phyloP scores from a whole-genome alignment of 2,329 filamentous ascomycete species.

The Fusarium sp. region DNA sequence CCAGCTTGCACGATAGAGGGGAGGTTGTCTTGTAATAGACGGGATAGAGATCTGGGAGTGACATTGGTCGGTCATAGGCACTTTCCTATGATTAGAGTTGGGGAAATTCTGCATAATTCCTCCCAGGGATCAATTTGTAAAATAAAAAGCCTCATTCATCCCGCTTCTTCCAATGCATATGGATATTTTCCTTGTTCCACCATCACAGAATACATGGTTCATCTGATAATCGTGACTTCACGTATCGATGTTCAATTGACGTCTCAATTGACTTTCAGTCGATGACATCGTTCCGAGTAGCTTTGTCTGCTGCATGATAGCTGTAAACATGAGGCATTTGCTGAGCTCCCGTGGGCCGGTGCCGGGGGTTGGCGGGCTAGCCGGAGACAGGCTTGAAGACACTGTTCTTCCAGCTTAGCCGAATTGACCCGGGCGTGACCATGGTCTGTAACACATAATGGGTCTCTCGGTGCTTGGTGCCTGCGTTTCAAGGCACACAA shows the following conservation, averaged over 20 bases:
- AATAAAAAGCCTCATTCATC: constrained; percentile 56
- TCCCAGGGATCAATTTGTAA: constrained; percentile 53
- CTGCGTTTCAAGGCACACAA: constrained; percentile 44
- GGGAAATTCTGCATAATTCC: constrained; percentile 47
- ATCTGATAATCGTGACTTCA: constrained; percentile 4
- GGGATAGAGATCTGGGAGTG: constrained; percentile 53
- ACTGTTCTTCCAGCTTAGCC: constrained; percentile 42
- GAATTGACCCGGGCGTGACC: constrained; percentile 37
- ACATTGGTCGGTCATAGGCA: constrained; percentile 45
- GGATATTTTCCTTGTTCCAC: constrained; percentile 44
- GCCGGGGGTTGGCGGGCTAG: constrained; percentile 41
- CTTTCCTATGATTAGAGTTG: constrained; percentile 50
- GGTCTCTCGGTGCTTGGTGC: constrained; percentile 32
- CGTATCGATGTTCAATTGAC: constrained; percentile 7
- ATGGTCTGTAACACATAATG: constrained; percentile 16
- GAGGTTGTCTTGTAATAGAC: constrained; percentile 54
- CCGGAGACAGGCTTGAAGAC: constrained; percentile 35
- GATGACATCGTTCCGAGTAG: constrained; percentile 24
- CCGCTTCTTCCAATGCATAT: constrained; percentile 48
- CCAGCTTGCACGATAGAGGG: constrained; percentile 49
- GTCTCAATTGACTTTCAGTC: constrained; percentile 35
- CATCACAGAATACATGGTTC: not conserved
- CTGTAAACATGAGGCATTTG: constrained; percentile 43
- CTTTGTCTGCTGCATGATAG: constrained; percentile 16
- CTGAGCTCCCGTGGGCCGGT: constrained; percentile 45